These are phyloP conservation scores for Alternaria conjuncta DNA, from an alignment of 2,329 filamentous ascomycete genomes.

Conservation along the genomic window DNA sequence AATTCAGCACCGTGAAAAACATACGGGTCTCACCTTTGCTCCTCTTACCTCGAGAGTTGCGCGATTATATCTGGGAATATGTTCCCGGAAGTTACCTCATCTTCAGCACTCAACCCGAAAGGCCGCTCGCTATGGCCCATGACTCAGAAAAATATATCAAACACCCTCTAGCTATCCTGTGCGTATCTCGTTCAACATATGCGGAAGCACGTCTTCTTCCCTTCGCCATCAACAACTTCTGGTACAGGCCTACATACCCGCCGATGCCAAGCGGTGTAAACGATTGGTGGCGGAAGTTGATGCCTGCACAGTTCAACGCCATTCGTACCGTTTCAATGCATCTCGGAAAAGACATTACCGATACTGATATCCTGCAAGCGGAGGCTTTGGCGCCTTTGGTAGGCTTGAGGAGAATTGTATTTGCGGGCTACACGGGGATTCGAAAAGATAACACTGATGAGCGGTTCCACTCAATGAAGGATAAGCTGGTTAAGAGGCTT, in stretches of 20 bases:
- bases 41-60: not conserved
- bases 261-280: not conserved
- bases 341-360: not conserved
- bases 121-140: not conserved
- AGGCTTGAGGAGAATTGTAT: not conserved
- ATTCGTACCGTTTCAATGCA: not conserved
- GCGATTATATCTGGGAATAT: not conserved
- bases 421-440: not conserved
- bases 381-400: not conserved
- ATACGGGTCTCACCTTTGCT: not conserved
- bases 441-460: not conserved
- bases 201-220: not conserved
- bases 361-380: not conserved
- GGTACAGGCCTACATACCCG: not conserved
- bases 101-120: not conserved
- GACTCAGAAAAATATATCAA: not conserved
- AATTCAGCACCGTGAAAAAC: not conserved
- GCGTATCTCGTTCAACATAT: not conserved
- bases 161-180: not conserved
- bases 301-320: not conserved
- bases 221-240: not conserved
- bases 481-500: not conserved
- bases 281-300: not conserved
- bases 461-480: not conserved
- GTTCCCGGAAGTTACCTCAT: not conserved